phyloP scores from a whole-genome alignment of 2,329 filamentous ascomycete species.

The Gremmenia infestans region DNA sequence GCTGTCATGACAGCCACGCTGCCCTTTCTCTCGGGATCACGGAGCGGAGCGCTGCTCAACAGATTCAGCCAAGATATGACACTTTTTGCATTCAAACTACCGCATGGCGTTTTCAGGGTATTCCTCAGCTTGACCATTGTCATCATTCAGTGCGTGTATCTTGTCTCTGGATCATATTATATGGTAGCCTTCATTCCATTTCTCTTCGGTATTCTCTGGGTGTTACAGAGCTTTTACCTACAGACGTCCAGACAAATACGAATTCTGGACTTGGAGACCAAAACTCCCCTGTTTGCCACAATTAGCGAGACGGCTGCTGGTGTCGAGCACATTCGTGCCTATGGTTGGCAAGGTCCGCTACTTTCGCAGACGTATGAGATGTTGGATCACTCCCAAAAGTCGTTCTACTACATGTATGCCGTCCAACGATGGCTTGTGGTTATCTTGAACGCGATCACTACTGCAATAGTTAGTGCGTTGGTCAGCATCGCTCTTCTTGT shows the following conservation, averaged over 20 bases:
- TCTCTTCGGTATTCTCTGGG: conserved; percentile 41
- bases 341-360: conserved; percentile 40
- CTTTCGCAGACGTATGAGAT: conserved; percentile 35
- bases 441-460: conserved; percentile 22
- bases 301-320: neutral
- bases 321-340: conserved; percentile 49
- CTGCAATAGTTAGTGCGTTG: conserved; percentile 18
- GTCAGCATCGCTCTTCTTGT: conserved; percentile 28
- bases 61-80: conserved; percentile 3
- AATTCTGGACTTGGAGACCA: conserved; percentile 53
- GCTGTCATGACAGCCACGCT: neutral
- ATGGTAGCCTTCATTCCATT: conserved; percentile 38
- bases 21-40: neutral
- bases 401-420: conserved; percentile 51
- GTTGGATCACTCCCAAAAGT: conserved; percentile 49
- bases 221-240: conserved; percentile 52
- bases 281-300: neutral
- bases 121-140: neutral
- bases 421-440: conserved; percentile 53
- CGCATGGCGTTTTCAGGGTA: neutral
- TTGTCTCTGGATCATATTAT: conserved; percentile 1
- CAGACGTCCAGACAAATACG: conserved; percentile 55
- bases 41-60: neutral
- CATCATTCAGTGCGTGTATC: neutral
- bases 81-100: neutral